These are phyloP conservation scores for Mycosphaerella sp. DNA, from an alignment of 2,329 filamentous ascomycete species.

Conservation along the genomic window DNA sequence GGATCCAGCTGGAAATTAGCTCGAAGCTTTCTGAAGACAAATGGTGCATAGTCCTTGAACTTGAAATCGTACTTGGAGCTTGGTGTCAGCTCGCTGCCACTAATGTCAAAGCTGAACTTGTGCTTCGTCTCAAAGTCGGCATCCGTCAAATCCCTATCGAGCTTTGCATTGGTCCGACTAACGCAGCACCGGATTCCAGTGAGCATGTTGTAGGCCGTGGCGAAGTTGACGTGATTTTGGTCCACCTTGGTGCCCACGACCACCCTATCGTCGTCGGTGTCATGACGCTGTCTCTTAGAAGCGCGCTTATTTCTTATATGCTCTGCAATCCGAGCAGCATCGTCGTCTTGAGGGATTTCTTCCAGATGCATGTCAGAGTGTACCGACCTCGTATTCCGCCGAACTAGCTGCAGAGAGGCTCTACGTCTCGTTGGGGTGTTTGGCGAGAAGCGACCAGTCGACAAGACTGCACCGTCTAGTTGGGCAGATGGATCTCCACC, in stretches of 20 bases:
- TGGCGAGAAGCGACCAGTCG: constrained; percentile 77
- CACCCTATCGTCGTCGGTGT: constrained; percentile 86
- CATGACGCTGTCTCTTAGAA: constrained; percentile 73
- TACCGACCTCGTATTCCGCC: constrained; percentile 76
- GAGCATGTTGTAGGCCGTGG: constrained; percentile 98
- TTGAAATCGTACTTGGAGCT: constrained; percentile 99
- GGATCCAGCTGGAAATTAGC: constrained; percentile 85
- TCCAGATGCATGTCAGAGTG: constrained; percentile 79
- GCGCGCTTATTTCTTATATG: constrained; percentile 86
- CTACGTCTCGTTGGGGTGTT: constrained; percentile 59
- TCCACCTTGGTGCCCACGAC: constrained; percentile 97
- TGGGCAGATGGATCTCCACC: constrained; percentile 41
- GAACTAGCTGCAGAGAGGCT: constrained; percentile 73
- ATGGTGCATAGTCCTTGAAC: constrained; percentile 99
- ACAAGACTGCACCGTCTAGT: constrained; percentile 51
- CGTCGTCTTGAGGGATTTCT: constrained; percentile 79
- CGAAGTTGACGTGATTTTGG: constrained; percentile 87
- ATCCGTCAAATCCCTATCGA: constrained; percentile 82
- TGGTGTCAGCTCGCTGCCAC: constrained; percentile 92
- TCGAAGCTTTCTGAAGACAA: constrained; percentile 93
- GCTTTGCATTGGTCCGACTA: constrained; percentile 91
- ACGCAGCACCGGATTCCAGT: constrained; percentile 97
- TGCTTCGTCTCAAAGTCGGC: constrained; percentile 90
- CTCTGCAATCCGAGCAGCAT: constrained; percentile 87
- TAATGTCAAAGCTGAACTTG: constrained; percentile 98